phyloP scores from a whole-genome alignment of 2,329 filamentous ascomycete genomes.

The Alternaria alternata region DNA sequence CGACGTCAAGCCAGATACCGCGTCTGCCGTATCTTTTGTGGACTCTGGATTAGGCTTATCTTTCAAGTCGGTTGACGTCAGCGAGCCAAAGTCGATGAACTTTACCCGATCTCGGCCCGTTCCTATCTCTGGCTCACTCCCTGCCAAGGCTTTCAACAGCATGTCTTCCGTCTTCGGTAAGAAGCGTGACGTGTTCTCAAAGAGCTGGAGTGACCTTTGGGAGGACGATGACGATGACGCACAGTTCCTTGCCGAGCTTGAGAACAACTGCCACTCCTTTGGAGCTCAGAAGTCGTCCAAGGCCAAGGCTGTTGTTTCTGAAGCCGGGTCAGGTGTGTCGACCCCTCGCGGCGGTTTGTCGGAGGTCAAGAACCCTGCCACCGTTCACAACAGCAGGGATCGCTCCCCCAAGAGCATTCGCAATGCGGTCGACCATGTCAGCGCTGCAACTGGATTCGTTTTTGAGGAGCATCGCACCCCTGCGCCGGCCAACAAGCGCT shows the following conservation, averaged over 20 bases:
- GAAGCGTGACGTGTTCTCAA: conserved; percentile 81
- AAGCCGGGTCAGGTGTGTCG: conserved; percentile 55
- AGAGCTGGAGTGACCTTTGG: conserved; percentile 99
- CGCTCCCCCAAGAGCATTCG: conserved; percentile 43
- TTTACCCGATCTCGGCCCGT: conserved; percentile 73
- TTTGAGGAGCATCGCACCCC: conserved; percentile 68
- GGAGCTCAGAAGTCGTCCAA: conserved; percentile 49
- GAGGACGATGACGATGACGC: conserved; percentile 90
- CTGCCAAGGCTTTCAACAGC: conserved; percentile 69
- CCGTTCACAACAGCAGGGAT: conserved; percentile 59
- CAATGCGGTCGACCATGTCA: conserved; percentile 69
- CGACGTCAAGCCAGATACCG: conserved; percentile 76
- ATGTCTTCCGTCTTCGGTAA: conserved; percentile 83
- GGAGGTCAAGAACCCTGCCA: conserved; percentile 63
- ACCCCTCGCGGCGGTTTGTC: conserved; percentile 61
- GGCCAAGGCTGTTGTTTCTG: conserved; percentile 45
- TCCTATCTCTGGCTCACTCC: conserved; percentile 81
- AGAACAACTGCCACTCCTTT: conserved; percentile 63
- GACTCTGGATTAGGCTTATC: conserved; percentile 84
- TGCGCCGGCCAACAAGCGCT: conserved; percentile 65
- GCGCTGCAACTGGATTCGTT: conserved; percentile 74
- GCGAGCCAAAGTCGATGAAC: conserved; percentile 56
- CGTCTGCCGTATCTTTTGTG: conserved; percentile 82
- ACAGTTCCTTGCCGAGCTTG: conserved; percentile 63
- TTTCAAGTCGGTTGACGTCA: conserved; percentile 70